Evolutionary conservation across 768 basidiomycete genomes (phyloP).

Genomic region (Serendipita sp.): DNA sequence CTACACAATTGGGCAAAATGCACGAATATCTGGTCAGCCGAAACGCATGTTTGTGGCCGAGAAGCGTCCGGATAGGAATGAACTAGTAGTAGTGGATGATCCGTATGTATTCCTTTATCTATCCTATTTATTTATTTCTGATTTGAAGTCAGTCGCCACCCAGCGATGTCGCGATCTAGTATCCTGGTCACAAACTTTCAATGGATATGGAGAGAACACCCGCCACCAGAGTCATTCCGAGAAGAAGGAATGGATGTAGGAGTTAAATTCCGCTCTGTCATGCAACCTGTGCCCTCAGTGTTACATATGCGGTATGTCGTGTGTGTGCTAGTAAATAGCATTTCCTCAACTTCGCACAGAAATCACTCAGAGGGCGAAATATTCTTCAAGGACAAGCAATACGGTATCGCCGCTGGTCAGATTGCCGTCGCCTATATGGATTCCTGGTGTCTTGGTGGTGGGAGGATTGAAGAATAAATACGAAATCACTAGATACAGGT

Average conservation of each 20-base stretch:
- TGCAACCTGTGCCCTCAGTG: constrained; percentile 37
- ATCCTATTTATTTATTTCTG: no score
- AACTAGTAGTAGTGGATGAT: constrained; percentile 62
- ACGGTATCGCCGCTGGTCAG: constrained; percentile 67
- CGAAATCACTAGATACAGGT: not conserved
- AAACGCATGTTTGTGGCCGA: constrained; percentile 53
- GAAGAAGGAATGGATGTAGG: constrained; percentile 32
- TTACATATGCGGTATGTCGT: constrained; percentile 30
- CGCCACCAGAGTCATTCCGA: constrained; percentile 31
- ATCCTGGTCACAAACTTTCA: constrained; percentile 34
- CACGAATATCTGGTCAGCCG: constrained; percentile 44
- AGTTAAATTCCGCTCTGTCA: constrained; percentile 58
- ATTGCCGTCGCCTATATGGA: constrained; percentile 57
- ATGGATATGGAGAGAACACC: constrained; percentile 62
- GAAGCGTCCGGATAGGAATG: constrained; percentile 50
- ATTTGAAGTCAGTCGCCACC: constrained; percentile 35
- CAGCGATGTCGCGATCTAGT: constrained; percentile 29
- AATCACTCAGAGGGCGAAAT: constrained; percentile 22
- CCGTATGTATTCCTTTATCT: constrained; percentile 25
- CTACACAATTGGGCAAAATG: constrained; percentile 75
- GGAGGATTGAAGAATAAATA: not conserved
- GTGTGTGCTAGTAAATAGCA: constrained; percentile 14
- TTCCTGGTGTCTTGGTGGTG: constrained; percentile 68
- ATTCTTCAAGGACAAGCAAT: constrained; percentile 41
- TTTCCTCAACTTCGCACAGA: constrained; percentile 13